Evolutionary conservation across 306 rosid genomes (phyloP).

Genomic region (Rosa multiflora): DNA sequence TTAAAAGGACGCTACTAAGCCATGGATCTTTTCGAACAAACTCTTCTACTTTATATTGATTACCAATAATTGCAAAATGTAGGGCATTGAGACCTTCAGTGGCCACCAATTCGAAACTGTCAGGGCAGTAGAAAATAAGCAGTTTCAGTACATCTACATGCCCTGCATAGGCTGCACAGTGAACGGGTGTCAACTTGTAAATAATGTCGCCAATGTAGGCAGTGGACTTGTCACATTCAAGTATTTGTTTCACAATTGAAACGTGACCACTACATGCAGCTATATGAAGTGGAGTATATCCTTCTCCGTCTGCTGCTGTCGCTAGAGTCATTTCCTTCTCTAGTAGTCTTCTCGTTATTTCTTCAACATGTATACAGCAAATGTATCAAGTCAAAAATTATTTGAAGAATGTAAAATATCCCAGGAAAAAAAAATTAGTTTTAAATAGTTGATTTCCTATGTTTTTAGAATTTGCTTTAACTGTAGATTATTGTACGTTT

Average conservation of each 20-base stretch:
- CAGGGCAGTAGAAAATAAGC: background rate
- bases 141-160: background rate
- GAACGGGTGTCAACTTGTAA: background rate
- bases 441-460: no score
- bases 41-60: background rate
- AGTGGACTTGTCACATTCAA: background rate
- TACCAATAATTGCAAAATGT: background rate
- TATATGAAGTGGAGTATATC: conserved; percentile 1
- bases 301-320: background rate
- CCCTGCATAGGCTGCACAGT: background rate
- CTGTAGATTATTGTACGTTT: no score
- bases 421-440: no score
- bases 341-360: background rate
- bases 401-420: no score
- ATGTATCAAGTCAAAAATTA: no score
- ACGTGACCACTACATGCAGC: background rate
- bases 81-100: background rate
- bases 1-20: background rate
- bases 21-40: background rate
- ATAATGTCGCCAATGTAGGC: background rate
- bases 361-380: background rate
- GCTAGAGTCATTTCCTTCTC: background rate
- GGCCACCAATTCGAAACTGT: background rate
- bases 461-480: no score
- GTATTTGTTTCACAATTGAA: background rate